Evolutionary conservation across 176 grass and related monocot genomes (phyloP).

Genomic region (Carex myosuroides): DNA sequence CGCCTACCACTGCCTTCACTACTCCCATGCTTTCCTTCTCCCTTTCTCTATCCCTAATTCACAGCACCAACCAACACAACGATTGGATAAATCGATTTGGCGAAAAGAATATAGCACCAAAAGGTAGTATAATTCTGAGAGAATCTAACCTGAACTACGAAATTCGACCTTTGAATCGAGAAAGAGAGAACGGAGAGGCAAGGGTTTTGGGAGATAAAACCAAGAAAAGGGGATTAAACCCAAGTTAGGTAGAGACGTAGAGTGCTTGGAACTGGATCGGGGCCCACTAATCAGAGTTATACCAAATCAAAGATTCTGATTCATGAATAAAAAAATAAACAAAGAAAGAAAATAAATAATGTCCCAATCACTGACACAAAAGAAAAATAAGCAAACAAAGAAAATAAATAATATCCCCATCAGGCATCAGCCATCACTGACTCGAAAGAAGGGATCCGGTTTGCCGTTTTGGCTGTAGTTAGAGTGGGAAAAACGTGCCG

Average conservation of each 20-base stretch:
- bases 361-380: no score
- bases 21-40: conserved; percentile 23
- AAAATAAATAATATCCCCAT: no score
- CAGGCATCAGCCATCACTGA: no score
- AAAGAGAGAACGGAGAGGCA: neutral
- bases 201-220: neutral
- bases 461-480: neutral
- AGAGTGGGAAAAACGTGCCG: no score
- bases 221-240: neutral
- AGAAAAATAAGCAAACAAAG: no score
- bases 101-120: neutral
- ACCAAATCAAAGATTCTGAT: neutral
- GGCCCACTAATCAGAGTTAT: neutral
- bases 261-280: neutral
- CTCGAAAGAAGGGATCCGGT: neutral
- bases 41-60: neutral
- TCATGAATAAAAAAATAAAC: neutral
- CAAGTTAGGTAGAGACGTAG: neutral
- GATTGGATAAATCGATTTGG: no score
- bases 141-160: neutral
- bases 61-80: neutral
- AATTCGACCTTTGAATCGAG: neutral
- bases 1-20: conserved; percentile 38
- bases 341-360: no score
- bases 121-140: neutral